A percentile compares a stretch with the other conserved stretches of the same genome.
Evolutionary conservation across 345 rosid genomes (phyloP).

Genomic region (Adansonia digitata): DNA sequence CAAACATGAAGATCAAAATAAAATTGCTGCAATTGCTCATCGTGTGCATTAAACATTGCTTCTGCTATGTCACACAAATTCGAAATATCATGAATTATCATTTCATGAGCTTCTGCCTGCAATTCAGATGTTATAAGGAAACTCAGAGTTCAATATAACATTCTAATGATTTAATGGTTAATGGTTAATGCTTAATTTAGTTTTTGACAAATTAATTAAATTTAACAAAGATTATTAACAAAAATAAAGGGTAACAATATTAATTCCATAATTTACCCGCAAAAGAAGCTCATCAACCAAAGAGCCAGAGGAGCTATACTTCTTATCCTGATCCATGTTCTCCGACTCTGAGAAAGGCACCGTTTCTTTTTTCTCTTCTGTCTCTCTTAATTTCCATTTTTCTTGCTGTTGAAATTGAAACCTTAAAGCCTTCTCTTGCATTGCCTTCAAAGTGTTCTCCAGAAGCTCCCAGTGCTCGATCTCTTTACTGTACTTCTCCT

Average conservation of each 20-base stretch:
- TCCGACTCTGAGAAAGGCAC: slow-evolving; percentile 13
- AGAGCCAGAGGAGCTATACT: slow-evolving; percentile 24
- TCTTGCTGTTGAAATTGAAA: slow-evolving; percentile 25
- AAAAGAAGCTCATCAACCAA: slow-evolving; percentile 48
- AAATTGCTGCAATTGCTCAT: slow-evolving; percentile 37
- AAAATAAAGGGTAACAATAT: not conserved
- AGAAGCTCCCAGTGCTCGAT: slow-evolving; percentile 60
- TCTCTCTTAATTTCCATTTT: slow-evolving; percentile 7
- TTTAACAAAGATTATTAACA: not conserved
- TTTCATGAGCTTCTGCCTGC: slow-evolving; percentile 72
- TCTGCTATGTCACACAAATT: slow-evolving; percentile 66
- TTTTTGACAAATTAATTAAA: not conserved
- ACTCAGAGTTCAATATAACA: not conserved
- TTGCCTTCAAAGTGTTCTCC: slow-evolving; percentile 45
- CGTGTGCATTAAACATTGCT: slow-evolving; percentile 43
- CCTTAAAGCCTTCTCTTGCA: slow-evolving; percentile 40
- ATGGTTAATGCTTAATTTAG: not conserved
- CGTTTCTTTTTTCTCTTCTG: slow-evolving; percentile 18
- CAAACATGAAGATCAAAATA: slow-evolving; percentile 61
- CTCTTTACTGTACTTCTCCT: slow-evolving; percentile 50
- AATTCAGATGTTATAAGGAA: slow-evolving; percentile 1
- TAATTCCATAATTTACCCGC: slow-evolving; percentile 38
- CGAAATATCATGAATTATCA: slow-evolving; percentile 39
- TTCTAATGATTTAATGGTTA: not conserved
- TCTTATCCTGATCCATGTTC: not conserved